Conservation (phyloP, 2,329 filamentous ascomycete genomes). For the Fusarium sp. region DNA sequence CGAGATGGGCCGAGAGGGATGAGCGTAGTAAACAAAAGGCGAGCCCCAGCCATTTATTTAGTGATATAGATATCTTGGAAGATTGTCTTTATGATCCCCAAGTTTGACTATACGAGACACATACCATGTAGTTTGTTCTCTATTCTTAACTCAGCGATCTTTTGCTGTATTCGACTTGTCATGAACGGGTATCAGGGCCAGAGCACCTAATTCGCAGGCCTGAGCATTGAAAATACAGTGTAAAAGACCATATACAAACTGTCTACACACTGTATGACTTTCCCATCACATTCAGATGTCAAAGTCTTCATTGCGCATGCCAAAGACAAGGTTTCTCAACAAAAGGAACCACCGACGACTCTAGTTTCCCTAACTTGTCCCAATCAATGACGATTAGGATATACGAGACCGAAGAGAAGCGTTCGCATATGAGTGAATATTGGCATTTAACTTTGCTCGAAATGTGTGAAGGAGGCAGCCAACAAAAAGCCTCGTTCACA, state of each 20-base stretch:
- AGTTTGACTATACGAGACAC: too few relatives aligned
- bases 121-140: background rate
- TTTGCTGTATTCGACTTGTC: background rate
- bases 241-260: accelerated
- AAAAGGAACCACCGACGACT: slow-evolving; percentile 22
- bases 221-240: slow-evolving; percentile 16
- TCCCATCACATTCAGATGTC: background rate
- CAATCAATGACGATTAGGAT: slow-evolving; percentile 22
- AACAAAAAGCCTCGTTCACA: background rate
- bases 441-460: background rate
- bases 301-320: background rate
- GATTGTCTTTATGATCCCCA: background rate
- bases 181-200: background rate
- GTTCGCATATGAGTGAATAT: background rate
- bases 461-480: slow-evolving; percentile 14
- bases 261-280: slow-evolving; percentile 1
- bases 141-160: background rate
- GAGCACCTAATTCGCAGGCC: background rate
- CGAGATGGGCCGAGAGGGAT: background rate
- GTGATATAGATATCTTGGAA: background rate
- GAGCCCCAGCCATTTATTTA: background rate
- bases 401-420: slow-evolving; percentile 27
- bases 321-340: slow-evolving; percentile 18
- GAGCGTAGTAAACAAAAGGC: background rate
- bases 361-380: slow-evolving; percentile 22